These are phyloP conservation scores for Phalaenopsis hybrid DNA, from an alignment of 116 monocot genomes.

Conservation along the genomic window DNA sequence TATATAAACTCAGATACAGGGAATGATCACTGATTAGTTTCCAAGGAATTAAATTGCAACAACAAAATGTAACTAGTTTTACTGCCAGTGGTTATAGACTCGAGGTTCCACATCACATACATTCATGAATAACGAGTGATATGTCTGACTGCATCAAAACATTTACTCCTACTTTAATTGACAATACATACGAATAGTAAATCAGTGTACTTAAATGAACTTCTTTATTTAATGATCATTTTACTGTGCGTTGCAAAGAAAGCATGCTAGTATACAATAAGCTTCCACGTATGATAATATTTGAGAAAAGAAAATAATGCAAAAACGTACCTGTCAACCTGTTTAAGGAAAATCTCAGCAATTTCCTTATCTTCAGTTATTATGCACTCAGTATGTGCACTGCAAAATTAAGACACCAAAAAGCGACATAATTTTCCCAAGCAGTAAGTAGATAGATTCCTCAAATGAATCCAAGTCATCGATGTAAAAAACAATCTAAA, in stretches of 20 bases:
- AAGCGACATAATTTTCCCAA: neutral
- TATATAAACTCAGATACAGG: too few relatives aligned
- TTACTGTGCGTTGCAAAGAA: neutral
- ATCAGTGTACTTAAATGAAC: neutral
- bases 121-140: too few relatives aligned
- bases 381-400: slow-evolving; percentile 95
- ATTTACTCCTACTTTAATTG: neutral
- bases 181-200: neutral
- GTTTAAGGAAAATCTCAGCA: slow-evolving; percentile 68
- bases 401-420: slow-evolving; percentile 25
- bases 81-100: too few relatives aligned
- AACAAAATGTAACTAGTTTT: too few relatives aligned
- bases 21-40: too few relatives aligned
- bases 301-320: neutral
- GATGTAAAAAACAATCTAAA: neutral
- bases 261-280: slow-evolving; percentile 1
- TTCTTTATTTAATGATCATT: neutral
- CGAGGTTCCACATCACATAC: too few relatives aligned
- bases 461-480: neutral
- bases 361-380: slow-evolving; percentile 55
- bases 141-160: too few relatives aligned
- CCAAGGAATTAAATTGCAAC: too few relatives aligned
- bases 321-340: slow-evolving; percentile 74
- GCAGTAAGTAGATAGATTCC: neutral
- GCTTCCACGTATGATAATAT: slow-evolving; percentile 1